Evolutionary conservation across 352 stramenopile genomes (phyloP).

Genomic region (Salisapilia sapeloensis): DNA sequence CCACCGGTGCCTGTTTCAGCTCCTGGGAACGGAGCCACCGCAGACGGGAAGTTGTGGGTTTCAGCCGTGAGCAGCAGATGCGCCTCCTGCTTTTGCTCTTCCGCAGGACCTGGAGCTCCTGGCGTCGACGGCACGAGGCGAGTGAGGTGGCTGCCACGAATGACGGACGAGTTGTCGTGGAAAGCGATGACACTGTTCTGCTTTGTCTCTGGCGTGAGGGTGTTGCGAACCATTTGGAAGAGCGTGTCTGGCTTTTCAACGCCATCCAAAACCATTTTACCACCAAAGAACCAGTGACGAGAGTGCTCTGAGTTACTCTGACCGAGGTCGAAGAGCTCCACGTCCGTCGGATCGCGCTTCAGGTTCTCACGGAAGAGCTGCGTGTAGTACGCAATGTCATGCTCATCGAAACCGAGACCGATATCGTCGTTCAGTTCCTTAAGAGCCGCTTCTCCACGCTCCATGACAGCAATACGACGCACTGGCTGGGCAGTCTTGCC

Average conservation of each 20-base stretch:
- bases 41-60: constrained; percentile 99
- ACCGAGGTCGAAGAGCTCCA: constrained; percentile 99
- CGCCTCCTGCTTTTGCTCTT: constrained; percentile 60
- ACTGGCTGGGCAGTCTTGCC: constrained; percentile 71
- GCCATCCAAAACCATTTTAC: constrained; percentile 97
- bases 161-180: constrained; percentile 98
- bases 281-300: constrained; percentile 98
- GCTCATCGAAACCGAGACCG: constrained; percentile 97
- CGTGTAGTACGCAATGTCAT: constrained; percentile 98
- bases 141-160: constrained; percentile 85
- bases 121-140: constrained; percentile 58
- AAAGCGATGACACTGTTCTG: constrained; percentile 98
- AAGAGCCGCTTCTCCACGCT: constrained; percentile 85
- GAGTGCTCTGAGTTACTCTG: constrained; percentile 99
- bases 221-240: constrained; percentile 98
- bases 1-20: constrained; percentile 96
- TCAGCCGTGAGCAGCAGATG: constrained; percentile 97
- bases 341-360: constrained; percentile 93
- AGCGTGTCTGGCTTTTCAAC: constrained; percentile 92
- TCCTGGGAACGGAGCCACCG: constrained; percentile 90
- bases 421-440: constrained; percentile 91
- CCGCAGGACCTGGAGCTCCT: constrained; percentile 44
- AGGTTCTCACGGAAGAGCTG: constrained; percentile 96
- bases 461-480: constrained; percentile 88
- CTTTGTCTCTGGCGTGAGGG: constrained; percentile 78